phyloP scores from a whole-genome alignment of 2,329 filamentous ascomycete genomes.

The Colletotrichum cordylinicola region DNA sequence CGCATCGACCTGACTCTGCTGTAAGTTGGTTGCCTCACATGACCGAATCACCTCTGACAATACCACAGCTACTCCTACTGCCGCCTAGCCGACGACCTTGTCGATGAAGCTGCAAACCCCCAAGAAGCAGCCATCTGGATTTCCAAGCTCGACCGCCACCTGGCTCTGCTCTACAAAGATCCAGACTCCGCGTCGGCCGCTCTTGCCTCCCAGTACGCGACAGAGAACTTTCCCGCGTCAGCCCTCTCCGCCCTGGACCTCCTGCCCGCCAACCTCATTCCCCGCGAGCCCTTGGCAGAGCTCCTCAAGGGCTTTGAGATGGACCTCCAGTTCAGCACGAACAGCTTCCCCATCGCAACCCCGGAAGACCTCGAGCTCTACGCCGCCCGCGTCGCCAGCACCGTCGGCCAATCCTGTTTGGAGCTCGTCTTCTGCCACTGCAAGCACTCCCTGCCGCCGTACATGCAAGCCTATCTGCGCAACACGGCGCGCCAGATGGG shows the following conservation, averaged over 20 bases:
- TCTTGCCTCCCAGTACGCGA: slow-evolving; percentile 38
- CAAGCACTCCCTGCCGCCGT: slow-evolving; percentile 30
- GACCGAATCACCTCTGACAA: slow-evolving; percentile 6
- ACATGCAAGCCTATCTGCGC: slow-evolving; percentile 50
- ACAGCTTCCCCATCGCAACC: slow-evolving; percentile 59
- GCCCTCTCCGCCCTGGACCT: slow-evolving; percentile 62
- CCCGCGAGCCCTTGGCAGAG: slow-evolving; percentile 64
- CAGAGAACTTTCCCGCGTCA: slow-evolving; percentile 55
- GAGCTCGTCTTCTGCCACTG: slow-evolving; percentile 69
- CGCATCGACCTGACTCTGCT: slow-evolving; percentile 72
- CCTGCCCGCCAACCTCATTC: slow-evolving; percentile 63
- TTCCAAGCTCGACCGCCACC: slow-evolving; percentile 59
- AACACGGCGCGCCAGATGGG: slow-evolving; percentile 70
- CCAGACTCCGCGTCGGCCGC: slow-evolving; percentile 22
- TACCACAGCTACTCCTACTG: slow-evolving; percentile 71
- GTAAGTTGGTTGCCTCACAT: slow-evolving; percentile 36
- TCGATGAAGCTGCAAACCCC: slow-evolving; percentile 65
- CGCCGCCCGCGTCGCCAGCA: slow-evolving; percentile 72
- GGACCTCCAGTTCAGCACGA: slow-evolving; percentile 61
- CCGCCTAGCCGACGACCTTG: slow-evolving; percentile 74
- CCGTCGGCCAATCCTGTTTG: slow-evolving; percentile 72
- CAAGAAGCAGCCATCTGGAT: slow-evolving; percentile 64
- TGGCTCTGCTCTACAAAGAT: slow-evolving; percentile 57
- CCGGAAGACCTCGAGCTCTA: slow-evolving; percentile 68
- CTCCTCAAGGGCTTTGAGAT: slow-evolving; percentile 73